Conservation (phyloP, 768 basidiomycete genomes). For the Boletus rufocinnamomeus region DNA sequence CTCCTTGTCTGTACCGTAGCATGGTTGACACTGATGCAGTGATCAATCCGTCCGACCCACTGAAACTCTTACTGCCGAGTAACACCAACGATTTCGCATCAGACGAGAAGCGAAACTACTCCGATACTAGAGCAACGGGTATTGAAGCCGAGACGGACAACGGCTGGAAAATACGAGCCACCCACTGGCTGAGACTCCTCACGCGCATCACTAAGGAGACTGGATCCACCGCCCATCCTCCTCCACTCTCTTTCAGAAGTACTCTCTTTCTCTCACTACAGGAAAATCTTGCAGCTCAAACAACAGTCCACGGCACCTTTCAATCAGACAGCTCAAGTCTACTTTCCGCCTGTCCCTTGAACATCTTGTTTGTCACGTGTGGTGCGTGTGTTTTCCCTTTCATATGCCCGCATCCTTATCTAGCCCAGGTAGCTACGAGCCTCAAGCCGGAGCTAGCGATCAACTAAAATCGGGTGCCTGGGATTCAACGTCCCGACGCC, state of each 20-base stretch:
- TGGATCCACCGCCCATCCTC: no score
- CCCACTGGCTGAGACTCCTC: no score
- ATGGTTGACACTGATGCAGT: neutral
- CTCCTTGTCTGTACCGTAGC: neutral
- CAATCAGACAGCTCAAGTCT: neutral
- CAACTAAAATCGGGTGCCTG: neutral
- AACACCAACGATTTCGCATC: neutral
- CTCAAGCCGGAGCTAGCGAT: no score
- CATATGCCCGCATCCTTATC: neutral
- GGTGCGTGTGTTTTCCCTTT: neutral
- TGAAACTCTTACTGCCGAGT: neutral
- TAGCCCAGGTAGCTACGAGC: neutral
- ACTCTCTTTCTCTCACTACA: no score
- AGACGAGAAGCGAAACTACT: neutral
- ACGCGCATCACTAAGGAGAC: no score
- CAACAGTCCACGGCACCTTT: no score
- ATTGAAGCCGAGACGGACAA: neutral
- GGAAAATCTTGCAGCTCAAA: no score
- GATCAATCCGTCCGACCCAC: neutral
- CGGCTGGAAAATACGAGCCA: no score
- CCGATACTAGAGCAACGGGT: neutral
- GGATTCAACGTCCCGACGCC: neutral
- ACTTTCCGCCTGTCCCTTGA: neutral
- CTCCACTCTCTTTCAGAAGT: no score
- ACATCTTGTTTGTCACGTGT: neutral